These are phyloP conservation scores for Exophiala sp. DNA, from an alignment of 2,329 filamentous ascomycete genomes.

Conservation along the genomic window DNA sequence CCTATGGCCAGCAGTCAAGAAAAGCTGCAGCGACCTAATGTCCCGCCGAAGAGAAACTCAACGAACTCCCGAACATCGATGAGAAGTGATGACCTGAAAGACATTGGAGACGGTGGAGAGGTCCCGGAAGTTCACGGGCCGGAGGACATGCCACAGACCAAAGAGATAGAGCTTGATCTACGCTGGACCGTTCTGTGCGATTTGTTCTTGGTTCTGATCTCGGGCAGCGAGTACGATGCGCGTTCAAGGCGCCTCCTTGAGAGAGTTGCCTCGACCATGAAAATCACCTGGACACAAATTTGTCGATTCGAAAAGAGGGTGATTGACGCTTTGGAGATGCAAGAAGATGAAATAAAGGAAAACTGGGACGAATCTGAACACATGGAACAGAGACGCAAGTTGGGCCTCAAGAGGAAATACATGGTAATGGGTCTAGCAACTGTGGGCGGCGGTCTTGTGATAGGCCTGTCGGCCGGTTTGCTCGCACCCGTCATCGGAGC, in stretches of 20 bases:
- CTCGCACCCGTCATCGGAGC: constrained; percentile 91
- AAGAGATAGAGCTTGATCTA: constrained; percentile 90
- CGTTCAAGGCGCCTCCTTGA: constrained; percentile 83
- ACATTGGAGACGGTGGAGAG: constrained; percentile 63
- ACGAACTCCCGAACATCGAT: constrained; percentile 32
- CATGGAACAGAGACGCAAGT: constrained; percentile 79
- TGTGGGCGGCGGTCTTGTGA: constrained; percentile 89
- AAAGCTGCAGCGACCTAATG: constrained; percentile 17
- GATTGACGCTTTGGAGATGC: constrained; percentile 95
- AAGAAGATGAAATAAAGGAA: constrained; percentile 88
- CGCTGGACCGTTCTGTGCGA: constrained; percentile 97
- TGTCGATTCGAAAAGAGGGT: constrained; percentile 96
- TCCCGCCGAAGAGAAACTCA: constrained; percentile 33
- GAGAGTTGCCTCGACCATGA: constrained; percentile 72
- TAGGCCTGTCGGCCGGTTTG: constrained; percentile 87
- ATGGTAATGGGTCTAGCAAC: constrained; percentile 97
- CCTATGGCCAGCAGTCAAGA: constrained; percentile 61
- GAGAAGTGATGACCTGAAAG: constrained; percentile 37
- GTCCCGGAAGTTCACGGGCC: constrained; percentile 77
- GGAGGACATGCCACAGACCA: constrained; percentile 73
- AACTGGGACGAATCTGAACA: constrained; percentile 98
- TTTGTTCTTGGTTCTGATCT: constrained; percentile 89
- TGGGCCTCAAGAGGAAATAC: constrained; percentile 75
- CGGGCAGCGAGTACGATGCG: constrained; percentile 90
- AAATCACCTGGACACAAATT: constrained; percentile 86